Evolutionary conservation across 306 rosid genomes (phyloP).

Genomic region (Prunus kanzakura): DNA sequence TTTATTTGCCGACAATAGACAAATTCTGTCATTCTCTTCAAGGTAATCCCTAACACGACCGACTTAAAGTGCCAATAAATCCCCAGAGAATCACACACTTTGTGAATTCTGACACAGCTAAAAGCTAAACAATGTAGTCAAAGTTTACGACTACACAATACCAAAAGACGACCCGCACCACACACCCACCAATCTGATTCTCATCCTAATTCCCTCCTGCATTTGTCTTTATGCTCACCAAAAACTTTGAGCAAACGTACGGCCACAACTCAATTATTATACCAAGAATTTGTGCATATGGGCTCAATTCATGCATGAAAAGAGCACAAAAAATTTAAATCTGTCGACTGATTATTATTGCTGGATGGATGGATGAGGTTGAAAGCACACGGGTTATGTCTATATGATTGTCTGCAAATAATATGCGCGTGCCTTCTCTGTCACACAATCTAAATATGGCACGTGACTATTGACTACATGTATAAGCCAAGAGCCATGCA

Average conservation of each 20-base stretch:
- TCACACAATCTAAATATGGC: conserved; percentile 4
- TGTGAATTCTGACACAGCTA: conserved; percentile 2
- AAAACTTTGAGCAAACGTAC: neutral
- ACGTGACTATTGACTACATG: neutral
- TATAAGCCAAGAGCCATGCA: neutral
- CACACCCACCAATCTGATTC: neutral
- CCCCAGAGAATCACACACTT: conserved; percentile 17
- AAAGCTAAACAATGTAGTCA: conserved; percentile 33
- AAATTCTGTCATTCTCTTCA: conserved; percentile 1
- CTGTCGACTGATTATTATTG: neutral
- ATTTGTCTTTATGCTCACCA: conserved; percentile 1
- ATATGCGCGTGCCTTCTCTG: neutral
- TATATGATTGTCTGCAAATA: conserved; percentile 15
- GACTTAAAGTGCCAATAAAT: conserved; percentile 6
- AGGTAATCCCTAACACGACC: neutral
- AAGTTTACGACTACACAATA: conserved; percentile 22
- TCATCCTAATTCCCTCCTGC: neutral
- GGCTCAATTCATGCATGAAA: neutral
- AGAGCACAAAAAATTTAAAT: neutral
- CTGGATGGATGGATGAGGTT: neutral
- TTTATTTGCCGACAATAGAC: conserved; percentile 25
- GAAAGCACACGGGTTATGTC: conserved; percentile 15
- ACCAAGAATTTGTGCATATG: neutral
- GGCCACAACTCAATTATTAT: neutral
- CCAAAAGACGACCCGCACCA: neutral